Base-by-base conservation (phyloP, 306 rosid genomes). In the Argentina anserina region DNA sequence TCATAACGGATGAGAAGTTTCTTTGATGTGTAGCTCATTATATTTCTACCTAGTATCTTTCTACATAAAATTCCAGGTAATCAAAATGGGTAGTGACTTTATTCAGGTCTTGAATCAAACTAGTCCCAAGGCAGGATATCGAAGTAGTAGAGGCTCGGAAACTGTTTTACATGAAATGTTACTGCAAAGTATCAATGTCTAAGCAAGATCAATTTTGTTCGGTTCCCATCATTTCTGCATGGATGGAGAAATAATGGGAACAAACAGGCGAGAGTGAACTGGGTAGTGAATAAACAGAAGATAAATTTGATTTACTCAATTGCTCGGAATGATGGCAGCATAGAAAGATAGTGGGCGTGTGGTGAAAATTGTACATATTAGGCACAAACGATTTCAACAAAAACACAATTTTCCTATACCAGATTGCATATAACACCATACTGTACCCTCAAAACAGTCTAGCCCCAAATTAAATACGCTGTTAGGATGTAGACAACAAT, bases 381-480 rank as follows among this genome's bases (percentile, higher is more conserved):
- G 39, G 46, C 11, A 9, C 6, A 13, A 2, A n/a, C 31, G 29
- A 33, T 49, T 33, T 34, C 21, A 37, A 36, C 1, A 21, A 37
- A 25, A 15, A 18, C 28, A 46, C 42, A 9, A 50, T 9, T 1
- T 17, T 9, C 59, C 2, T 3, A 29, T 31, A 18, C 58, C 18
- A 41, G 70, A 40, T 10, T 23, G 26, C 71, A 67, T 7, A 28
- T 17, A 43, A 60, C 73, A 67, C 73, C 61, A 67, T 67, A 45
- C 13, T 26, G 17, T 8, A 70, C 21, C 37, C 25, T 21, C 7
- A 49, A 21, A 50, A 46, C 34, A 69, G 36, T 50, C 74, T 69
- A 21, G 8, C 62, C 62, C 20, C 13, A 31, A 25, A 68, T 41
- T 4, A 25, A 9, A 26, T 15, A 55, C 37, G 28, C 10, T 17